Conservation (phyloP, 495 filamentous ascomycete species). For the Aspergillus ostianus region DNA sequence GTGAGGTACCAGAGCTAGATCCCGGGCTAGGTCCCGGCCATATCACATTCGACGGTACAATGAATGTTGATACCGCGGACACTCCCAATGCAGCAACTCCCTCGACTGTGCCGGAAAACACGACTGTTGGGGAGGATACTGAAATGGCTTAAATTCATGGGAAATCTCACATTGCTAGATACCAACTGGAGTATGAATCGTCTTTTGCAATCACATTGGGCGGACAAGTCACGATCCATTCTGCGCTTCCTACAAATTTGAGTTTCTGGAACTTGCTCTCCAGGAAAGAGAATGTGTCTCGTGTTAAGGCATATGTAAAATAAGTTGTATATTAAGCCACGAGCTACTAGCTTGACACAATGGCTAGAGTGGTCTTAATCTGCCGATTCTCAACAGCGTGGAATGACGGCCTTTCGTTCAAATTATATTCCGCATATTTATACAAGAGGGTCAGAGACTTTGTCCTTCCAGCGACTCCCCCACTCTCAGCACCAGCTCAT, state of each 20-base stretch:
- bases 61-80: slow-evolving; percentile 27
- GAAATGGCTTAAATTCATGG: slow-evolving; percentile 36
- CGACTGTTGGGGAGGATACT: slow-evolving; percentile 32
- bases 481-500: slow-evolving; percentile 53
- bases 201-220: not conserved
- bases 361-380: too few species aligned
- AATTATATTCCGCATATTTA: not conserved
- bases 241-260: too few species aligned
- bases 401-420: too few species aligned
- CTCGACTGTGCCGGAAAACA: slow-evolving; percentile 7
- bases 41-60: slow-evolving; percentile 26
- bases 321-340: too few species aligned
- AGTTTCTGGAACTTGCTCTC: too few species aligned
- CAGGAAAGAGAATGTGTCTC: too few species aligned
- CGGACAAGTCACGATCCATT: too few species aligned
- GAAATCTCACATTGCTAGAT: not conserved
- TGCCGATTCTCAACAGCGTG: too few species aligned
- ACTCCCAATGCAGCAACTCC: slow-evolving; percentile 29
- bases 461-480: slow-evolving; percentile 37
- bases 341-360: too few species aligned
- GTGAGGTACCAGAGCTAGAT: slow-evolving; percentile 12
- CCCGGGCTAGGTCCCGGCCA: slow-evolving; percentile 18
- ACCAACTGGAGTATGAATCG: not conserved
- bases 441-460: slow-evolving; percentile 8
- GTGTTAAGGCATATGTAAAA: too few species aligned